phyloP scores from a whole-genome alignment of 352 stramenopile genomes.

The Globisporangium radiosum region DNA sequence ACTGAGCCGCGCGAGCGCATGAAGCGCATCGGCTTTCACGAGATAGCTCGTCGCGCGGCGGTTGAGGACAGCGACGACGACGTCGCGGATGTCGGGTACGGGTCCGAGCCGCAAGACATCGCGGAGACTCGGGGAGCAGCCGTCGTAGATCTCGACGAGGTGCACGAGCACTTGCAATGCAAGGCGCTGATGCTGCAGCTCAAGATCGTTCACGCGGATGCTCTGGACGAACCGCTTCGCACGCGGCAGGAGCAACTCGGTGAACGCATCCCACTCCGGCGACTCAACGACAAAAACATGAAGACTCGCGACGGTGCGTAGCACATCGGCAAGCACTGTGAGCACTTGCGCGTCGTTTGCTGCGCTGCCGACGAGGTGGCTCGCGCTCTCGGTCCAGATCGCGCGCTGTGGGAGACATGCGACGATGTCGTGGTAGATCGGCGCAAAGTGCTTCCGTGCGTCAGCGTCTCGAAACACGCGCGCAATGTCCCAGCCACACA shows the following conservation, averaged over 20 bases:
- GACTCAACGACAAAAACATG: conserved; percentile 30
- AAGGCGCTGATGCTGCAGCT: conserved; percentile 31
- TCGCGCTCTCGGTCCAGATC: conserved; percentile 36
- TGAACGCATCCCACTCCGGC: conserved; percentile 39
- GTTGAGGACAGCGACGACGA: conserved; percentile 29
- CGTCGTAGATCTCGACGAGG: conserved; percentile 33
- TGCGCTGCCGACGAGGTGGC: conserved; percentile 21
- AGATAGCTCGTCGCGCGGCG: conserved; percentile 36
- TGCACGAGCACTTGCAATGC: conserved; percentile 37
- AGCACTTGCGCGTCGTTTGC: conserved; percentile 27
- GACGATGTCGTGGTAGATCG: conserved; percentile 42
- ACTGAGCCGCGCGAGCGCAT: conserved; percentile 29
- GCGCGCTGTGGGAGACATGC: conserved; percentile 27
- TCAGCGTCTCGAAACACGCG: conserved; percentile 27
- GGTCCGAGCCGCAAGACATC: conserved; percentile 20
- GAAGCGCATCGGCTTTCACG: conserved; percentile 52
- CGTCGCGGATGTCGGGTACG: conserved; percentile 33
- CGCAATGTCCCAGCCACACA: conserved; percentile 43
- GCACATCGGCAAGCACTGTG: conserved; percentile 25
- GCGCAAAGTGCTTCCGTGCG: conserved; percentile 21
- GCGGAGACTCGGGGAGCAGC: conserved; percentile 27
- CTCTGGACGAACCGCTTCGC: conserved; percentile 38
- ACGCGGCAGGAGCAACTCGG: conserved; percentile 30
- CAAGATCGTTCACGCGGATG: conserved; percentile 10
- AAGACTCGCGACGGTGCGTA: conserved; percentile 27